Evolutionary conservation across 371 early-diverging fungal species (phyloP).

Genomic region (Basidiobolus meristosporus): DNA sequence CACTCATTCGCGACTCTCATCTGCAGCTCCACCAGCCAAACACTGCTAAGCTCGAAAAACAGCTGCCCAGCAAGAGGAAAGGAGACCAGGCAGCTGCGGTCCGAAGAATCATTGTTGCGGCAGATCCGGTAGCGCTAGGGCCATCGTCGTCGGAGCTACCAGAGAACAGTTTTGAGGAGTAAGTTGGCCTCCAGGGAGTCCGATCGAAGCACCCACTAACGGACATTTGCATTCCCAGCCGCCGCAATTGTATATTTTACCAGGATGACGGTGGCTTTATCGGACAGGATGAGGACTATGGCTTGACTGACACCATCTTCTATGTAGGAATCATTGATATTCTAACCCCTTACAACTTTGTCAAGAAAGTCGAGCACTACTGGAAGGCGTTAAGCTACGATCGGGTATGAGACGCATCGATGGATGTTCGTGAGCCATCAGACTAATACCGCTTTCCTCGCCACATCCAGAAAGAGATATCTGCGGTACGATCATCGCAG

Average conservation of each 20-base stretch:
- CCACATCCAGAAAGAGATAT: conserved; percentile 33
- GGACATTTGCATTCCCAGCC: conserved; percentile 9
- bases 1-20: neutral
- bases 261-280: conserved; percentile 77
- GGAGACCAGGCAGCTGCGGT: conserved; percentile 15
- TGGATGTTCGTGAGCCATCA: too few relatives aligned
- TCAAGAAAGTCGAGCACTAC: conserved; percentile 69
- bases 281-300: conserved; percentile 49
- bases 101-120: conserved; percentile 35
- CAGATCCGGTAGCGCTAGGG: conserved; percentile 41
- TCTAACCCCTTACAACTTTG: conserved; percentile 71
- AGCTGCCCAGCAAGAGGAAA: conserved; percentile 7
- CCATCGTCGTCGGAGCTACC: conserved; percentile 17
- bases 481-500: conserved; percentile 63
- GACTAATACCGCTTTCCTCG: too few relatives aligned
- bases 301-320: conserved; percentile 48
- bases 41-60: conserved; percentile 19
- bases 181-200: too few relatives aligned
- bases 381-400: conserved; percentile 66
- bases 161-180: conserved; percentile 15
- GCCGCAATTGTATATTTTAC: conserved; percentile 59
- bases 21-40: conserved; percentile 15
- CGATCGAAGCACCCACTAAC: too few relatives aligned
- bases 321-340: conserved; percentile 92
- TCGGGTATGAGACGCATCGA: conserved; percentile 17